These are phyloP conservation scores for Talaromyces sp. DNA, from an alignment of 2,329 filamentous ascomycete species.

Conservation along the genomic window DNA sequence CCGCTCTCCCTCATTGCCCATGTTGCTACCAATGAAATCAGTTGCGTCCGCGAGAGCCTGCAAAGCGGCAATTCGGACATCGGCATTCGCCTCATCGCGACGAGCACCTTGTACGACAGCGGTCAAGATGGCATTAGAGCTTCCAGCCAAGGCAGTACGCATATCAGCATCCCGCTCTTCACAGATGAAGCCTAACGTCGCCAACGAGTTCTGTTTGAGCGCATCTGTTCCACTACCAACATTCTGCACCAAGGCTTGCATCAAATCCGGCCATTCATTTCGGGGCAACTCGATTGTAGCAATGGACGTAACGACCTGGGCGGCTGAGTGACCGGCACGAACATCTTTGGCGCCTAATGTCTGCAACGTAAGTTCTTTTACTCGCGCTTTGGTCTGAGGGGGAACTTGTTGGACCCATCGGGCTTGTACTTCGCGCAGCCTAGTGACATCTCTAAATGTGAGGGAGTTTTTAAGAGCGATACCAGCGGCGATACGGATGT, in stretches of 20 bases:
- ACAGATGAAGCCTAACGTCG: constrained; percentile 97
- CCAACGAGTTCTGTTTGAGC: constrained; percentile 91
- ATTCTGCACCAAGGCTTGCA: constrained; percentile 84
- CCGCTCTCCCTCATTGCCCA: constrained; percentile 97
- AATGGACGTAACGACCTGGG: constrained; percentile 93
- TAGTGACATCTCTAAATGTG: constrained; percentile 81
- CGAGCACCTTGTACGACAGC: constrained; percentile 96
- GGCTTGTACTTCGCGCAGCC: constrained; percentile 83
- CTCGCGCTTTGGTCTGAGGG: constrained; percentile 73
- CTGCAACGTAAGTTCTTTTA: constrained; percentile 87
- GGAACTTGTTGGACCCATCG: constrained; percentile 89
- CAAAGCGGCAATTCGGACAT: constrained; percentile 90
- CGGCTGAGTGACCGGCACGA: constrained; percentile 82
- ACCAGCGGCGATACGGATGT: constrained; percentile 91
- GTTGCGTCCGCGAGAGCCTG: constrained; percentile 92
- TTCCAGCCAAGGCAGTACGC: constrained; percentile 71
- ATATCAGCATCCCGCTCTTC: constrained; percentile 89
- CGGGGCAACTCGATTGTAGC: constrained; percentile 91
- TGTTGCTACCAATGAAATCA: constrained; percentile 97
- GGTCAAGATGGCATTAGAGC: constrained; percentile 97
- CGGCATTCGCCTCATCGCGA: constrained; percentile 88
- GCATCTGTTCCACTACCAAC: constrained; percentile 81
- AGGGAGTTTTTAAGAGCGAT: constrained; percentile 98
- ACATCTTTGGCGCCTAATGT: constrained; percentile 76
- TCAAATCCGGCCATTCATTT: constrained; percentile 88